Conservation (phyloP, 2,329 filamentous ascomycete genomes). For the Cladophialophora chaetospira region DNA sequence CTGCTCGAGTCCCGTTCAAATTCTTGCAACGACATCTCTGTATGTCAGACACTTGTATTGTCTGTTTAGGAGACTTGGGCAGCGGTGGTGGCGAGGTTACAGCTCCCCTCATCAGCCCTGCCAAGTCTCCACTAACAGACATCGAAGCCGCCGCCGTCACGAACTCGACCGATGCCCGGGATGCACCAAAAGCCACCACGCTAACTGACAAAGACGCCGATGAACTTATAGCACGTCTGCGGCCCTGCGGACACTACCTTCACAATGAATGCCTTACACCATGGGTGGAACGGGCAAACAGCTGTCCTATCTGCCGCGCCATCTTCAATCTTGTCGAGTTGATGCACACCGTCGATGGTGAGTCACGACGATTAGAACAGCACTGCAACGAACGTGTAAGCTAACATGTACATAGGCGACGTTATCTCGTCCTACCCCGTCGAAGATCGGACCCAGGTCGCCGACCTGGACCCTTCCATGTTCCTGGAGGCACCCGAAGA, state of each 20-base stretch:
- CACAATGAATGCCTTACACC: conserved; percentile 91
- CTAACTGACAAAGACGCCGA: conserved; percentile 33
- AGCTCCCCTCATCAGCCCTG: conserved; percentile 45
- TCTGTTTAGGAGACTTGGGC: conserved; percentile 70
- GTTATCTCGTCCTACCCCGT: conserved; percentile 61
- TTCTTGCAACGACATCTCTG: conserved; percentile 35
- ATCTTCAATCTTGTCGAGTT: conserved; percentile 89
- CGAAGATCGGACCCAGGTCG: conserved; percentile 66
- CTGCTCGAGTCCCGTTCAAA: conserved; percentile 23
- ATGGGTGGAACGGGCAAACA: conserved; percentile 96
- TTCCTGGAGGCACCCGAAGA: conserved; percentile 68
- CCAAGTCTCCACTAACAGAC: conserved; percentile 40
- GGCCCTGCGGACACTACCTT: conserved; percentile 85
- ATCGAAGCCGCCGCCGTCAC: conserved; percentile 36
- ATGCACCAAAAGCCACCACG: conserved; percentile 34
- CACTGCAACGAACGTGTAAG: conserved; percentile 6
- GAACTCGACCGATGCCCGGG: conserved; percentile 33
- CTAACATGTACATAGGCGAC: conserved; percentile 46
- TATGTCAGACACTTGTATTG: conserved; percentile 69
- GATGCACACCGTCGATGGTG: conserved; percentile 77
- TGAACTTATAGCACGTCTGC: conserved; percentile 58
- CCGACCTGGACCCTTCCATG: conserved; percentile 82
- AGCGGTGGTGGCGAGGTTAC: conserved; percentile 56
- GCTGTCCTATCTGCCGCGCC: conserved; percentile 93
- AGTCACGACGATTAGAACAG: conserved; percentile 39